A percentile compares a stretch with the other conserved stretches of the same genome.
These are phyloP conservation scores for Dryas octopetala DNA, from an alignment of 306 rosid genomes.

Conservation along the genomic window DNA sequence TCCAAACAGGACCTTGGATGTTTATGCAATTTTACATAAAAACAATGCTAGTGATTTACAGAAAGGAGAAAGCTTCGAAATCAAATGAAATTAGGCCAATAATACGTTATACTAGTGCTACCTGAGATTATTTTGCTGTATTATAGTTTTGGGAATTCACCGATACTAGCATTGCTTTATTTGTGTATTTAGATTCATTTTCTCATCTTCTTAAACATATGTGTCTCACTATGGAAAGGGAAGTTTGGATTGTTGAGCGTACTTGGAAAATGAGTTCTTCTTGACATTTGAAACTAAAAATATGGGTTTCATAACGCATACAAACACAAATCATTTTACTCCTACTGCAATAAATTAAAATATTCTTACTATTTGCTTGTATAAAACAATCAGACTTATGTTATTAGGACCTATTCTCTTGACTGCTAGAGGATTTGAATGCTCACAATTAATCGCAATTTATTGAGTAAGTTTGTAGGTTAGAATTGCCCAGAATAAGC, in stretches of 20 bases:
- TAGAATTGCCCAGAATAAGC: background rate
- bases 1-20: background rate
- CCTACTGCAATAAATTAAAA: background rate
- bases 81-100: background rate
- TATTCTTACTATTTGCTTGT: background rate
- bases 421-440: background rate
- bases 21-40: background rate
- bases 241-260: background rate
- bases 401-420: background rate
- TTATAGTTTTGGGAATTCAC: background rate
- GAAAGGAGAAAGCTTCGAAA: background rate
- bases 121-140: background rate
- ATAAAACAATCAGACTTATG: background rate
- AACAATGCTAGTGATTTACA: background rate
- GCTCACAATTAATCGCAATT: background rate
- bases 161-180: background rate
- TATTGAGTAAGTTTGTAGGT: background rate
- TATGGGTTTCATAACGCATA: background rate
- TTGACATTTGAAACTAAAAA: background rate
- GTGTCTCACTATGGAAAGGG: background rate
- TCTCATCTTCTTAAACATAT: background rate
- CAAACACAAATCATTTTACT: background rate
- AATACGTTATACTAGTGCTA: background rate
- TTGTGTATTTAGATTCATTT: slow-evolving; percentile 1
- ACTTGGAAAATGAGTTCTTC: background rate